These are phyloP conservation scores for Halenospora varia DNA, from an alignment of 495 filamentous ascomycete species.

Conservation along the genomic window DNA sequence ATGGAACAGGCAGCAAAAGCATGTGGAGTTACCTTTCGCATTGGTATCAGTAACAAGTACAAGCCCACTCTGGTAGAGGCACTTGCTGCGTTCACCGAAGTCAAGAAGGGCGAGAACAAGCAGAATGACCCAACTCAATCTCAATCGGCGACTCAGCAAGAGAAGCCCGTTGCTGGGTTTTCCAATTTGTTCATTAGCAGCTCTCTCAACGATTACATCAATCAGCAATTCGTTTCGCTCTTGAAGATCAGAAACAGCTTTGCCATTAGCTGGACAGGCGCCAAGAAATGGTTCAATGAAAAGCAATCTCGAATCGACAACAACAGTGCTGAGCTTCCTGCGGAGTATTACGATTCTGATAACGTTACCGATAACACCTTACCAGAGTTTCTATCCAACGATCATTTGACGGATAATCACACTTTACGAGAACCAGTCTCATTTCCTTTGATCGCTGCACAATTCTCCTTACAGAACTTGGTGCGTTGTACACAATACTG, in stretches of 20 bases:
- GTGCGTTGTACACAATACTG: slow-evolving; percentile 85
- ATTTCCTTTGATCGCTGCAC: slow-evolving; percentile 15
- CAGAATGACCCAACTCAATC: neutral
- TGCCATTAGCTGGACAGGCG: slow-evolving; percentile 63
- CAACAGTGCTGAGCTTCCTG: slow-evolving; percentile 6
- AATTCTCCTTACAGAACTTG: slow-evolving; percentile 76
- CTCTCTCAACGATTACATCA: slow-evolving; percentile 67
- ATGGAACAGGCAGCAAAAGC: slow-evolving; percentile 20
- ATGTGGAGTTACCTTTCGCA: slow-evolving; percentile 25
- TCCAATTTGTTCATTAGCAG: slow-evolving; percentile 61
- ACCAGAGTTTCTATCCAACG: slow-evolving; percentile 35
- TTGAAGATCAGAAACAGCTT: slow-evolving; percentile 52
- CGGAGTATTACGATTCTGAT: slow-evolving; percentile 10
- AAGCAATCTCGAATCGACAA: slow-evolving; percentile 13
- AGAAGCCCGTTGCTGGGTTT: slow-evolving; percentile 6
- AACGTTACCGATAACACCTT: slow-evolving; percentile 20
- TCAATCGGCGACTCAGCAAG: neutral
- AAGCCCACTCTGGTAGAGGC: slow-evolving; percentile 39
- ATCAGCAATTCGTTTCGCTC: slow-evolving; percentile 60
- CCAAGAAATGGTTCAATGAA: slow-evolving; percentile 44
- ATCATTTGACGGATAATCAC: slow-evolving; percentile 43
- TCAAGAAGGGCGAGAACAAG: slow-evolving; percentile 26
- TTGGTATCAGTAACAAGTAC: slow-evolving; percentile 45
- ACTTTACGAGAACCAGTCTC: slow-evolving; percentile 27
- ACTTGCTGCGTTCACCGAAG: slow-evolving; percentile 21